Conservation (phyloP, 192 early-diverging fungal genomes). For the Spizellomyces sp. region DNA sequence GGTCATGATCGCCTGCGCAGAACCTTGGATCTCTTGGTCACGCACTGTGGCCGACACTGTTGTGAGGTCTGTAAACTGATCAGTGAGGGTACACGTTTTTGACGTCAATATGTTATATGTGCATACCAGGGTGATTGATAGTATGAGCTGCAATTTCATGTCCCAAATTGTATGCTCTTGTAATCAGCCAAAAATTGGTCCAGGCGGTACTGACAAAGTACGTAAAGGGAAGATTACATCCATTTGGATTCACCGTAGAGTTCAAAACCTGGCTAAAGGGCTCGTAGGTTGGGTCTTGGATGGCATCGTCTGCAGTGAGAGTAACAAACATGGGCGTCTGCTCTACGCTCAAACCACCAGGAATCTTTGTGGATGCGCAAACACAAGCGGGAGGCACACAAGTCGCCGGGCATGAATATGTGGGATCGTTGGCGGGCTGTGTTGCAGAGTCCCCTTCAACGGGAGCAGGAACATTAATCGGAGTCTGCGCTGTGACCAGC, state of each 20-base stretch:
- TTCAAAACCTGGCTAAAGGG: conserved; percentile 14
- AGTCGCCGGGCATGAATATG: conserved; percentile 3
- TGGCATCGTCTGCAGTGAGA: conserved; percentile 63
- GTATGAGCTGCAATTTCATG: conserved; percentile 69
- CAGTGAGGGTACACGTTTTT: not conserved
- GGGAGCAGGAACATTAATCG: not conserved
- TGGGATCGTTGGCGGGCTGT: not conserved
- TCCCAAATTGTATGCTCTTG: conserved; percentile 62
- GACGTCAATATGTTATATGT: not conserved
- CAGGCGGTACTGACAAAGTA: conserved; percentile 65
- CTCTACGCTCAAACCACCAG: conserved; percentile 26
- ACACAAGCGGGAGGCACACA: conserved; percentile 28
- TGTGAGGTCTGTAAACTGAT: not conserved
- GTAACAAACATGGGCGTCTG: conserved; percentile 36
- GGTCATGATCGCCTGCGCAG: conserved; percentile 16
- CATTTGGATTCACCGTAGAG: conserved; percentile 52
- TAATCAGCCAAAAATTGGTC: conserved; percentile 61
- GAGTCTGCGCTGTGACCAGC: not conserved
- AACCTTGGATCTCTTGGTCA: conserved; percentile 22
- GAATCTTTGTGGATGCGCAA: conserved; percentile 22
- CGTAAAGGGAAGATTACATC: conserved; percentile 60
- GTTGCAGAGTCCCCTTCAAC: not conserved
- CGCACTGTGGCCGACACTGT: not conserved
- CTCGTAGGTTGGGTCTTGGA: conserved; percentile 28
- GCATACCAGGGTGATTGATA: conserved; percentile 46